Percentiles rank a stretch among this genome's conserved stretches.
These are phyloP conservation scores for Cladosporium sp. DNA, from an alignment of 2,329 filamentous ascomycete genomes.

Conservation along the genomic window DNA sequence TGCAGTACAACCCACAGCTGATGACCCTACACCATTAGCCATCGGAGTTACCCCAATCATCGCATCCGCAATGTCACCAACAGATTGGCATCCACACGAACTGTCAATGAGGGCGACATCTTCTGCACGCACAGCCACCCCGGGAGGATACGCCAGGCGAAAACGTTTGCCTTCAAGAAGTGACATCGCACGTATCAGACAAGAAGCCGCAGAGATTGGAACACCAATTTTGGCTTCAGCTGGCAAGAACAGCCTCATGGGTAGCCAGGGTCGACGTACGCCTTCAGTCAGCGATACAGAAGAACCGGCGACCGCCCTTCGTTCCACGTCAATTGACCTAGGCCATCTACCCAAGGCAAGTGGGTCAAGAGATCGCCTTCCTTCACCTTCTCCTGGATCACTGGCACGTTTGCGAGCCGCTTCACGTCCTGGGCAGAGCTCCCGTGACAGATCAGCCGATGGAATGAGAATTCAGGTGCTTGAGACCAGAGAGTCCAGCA, in stretches of 20 bases:
- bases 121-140: constrained; percentile 42
- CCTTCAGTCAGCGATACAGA: constrained; percentile 26
- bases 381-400: constrained; percentile 66
- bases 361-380: constrained; percentile 54
- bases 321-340: constrained; percentile 3
- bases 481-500: constrained; percentile 44
- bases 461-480: constrained; percentile 50
- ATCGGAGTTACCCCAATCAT: constrained; percentile 72
- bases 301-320: constrained; percentile 32
- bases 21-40: constrained; percentile 50
- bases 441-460: constrained; percentile 60
- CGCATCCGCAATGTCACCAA: constrained; percentile 44
- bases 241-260: neutral
- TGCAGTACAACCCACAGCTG: constrained; percentile 59
- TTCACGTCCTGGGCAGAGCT: constrained; percentile 65
- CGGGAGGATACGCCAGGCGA: constrained; percentile 56
- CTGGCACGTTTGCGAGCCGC: constrained; percentile 64
- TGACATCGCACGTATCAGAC: constrained; percentile 42
- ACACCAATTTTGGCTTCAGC: neutral
- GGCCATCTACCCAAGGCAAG: neutral
- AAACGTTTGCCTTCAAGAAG: constrained; percentile 68
- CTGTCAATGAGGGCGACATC: constrained; percentile 45
- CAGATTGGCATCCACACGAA: constrained; percentile 2
- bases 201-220: constrained; percentile 52
- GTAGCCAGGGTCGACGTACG: constrained; percentile 22